Conservation (phyloP, 148 eudicot genomes). For the Linanthus parryae region DNA sequence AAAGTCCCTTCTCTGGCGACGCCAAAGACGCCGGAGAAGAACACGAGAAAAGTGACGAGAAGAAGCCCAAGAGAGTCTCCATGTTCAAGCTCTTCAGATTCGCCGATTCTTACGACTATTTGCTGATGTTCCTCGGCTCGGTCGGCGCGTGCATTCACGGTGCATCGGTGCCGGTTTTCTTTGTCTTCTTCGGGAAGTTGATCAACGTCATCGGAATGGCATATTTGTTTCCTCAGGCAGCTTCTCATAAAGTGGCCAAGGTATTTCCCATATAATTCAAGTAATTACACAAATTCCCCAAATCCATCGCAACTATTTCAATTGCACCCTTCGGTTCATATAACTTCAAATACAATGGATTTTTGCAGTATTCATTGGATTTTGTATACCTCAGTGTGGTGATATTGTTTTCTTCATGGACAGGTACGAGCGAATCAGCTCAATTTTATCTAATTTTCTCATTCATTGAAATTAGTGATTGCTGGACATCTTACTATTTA, state of each 20-base stretch:
- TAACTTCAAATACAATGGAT: too few relatives aligned
- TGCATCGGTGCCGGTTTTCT: constrained; percentile 90
- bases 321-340: too few relatives aligned
- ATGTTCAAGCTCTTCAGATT: constrained; percentile 46
- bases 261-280: constrained; percentile 16
- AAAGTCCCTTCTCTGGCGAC: too few relatives aligned
- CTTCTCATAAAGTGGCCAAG: constrained; percentile 86
- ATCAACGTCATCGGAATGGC: constrained; percentile 87
- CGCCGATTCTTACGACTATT: constrained; percentile 67
- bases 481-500: not conserved
- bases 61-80: constrained; percentile 29
- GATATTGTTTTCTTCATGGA: constrained; percentile 86
- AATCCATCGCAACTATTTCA: too few relatives aligned
- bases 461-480: not conserved
- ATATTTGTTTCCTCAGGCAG: constrained; percentile 73
- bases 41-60: not conserved
- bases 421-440: constrained; percentile 39
- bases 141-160: constrained; percentile 78
- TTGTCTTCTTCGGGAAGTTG: constrained; percentile 82
- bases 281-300: too few relatives aligned
- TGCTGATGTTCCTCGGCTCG: constrained; percentile 67
- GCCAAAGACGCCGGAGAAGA: too few relatives aligned
- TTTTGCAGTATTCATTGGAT: constrained; percentile 88
- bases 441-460: not conserved
- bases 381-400: constrained; percentile 88